Evolutionary conservation across 371 early-diverging fungal genomes (phyloP).

Genomic region (Rhizopus microsporus): DNA sequence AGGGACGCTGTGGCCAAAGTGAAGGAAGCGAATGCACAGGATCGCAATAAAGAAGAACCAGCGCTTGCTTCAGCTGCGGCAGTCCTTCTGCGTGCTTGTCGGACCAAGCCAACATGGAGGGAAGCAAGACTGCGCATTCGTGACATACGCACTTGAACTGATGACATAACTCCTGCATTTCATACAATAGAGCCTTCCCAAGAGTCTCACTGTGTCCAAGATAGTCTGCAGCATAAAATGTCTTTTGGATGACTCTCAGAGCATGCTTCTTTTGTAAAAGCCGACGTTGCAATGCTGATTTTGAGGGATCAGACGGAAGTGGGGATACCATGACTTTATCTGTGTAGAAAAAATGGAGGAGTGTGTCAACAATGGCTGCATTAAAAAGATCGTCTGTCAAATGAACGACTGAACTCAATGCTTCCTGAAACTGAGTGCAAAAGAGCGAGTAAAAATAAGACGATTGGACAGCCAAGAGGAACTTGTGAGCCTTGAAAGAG

Average conservation of each 20-base stretch:
- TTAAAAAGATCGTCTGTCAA: constrained; percentile 22
- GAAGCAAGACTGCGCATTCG: constrained; percentile 41
- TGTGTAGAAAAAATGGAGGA: constrained; percentile 18
- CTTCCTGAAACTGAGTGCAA: constrained; percentile 26
- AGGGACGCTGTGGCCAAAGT: constrained; percentile 43
- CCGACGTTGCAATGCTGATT: constrained; percentile 19
- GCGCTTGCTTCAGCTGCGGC: constrained; percentile 21
- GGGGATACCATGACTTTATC: constrained; percentile 18
- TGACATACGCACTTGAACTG: constrained; percentile 45
- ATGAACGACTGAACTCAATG: constrained; percentile 9
- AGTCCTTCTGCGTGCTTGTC: constrained; percentile 29
- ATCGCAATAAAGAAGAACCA: constrained; percentile 40
- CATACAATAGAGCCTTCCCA: constrained; percentile 28
- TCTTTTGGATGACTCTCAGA: constrained; percentile 42
- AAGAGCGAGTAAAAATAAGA: constrained; percentile 47
- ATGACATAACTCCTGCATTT: constrained; percentile 40
- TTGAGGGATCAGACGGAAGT: constrained; percentile 3
- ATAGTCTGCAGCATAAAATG: constrained; percentile 44
- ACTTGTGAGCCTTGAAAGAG: constrained; percentile 38
- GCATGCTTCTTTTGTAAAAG: constrained; percentile 37
- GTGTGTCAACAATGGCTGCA: constrained; percentile 15
- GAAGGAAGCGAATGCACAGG: constrained; percentile 35
- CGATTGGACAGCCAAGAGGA: constrained; percentile 45
- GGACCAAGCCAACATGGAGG: constrained; percentile 48
- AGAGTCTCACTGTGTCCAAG: constrained; percentile 38